Evolutionary conservation across 2,329 filamentous ascomycete species (phyloP).

Genomic region (Huntiella abstrusa): DNA sequence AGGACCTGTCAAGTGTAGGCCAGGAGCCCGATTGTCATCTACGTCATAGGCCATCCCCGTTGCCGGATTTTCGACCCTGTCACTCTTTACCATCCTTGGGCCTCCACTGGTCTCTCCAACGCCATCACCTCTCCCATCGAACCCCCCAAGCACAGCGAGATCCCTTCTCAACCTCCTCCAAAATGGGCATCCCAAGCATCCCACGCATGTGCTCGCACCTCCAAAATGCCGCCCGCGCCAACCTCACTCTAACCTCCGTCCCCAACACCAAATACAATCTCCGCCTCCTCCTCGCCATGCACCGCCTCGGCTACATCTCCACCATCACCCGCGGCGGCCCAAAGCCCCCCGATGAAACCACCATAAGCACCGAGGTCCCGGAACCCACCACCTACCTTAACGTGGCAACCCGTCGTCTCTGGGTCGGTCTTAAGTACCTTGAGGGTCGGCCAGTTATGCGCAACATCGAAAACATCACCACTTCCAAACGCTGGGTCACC

Average conservation of each 20-base stretch:
- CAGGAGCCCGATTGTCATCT: neutral
- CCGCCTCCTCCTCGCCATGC: constrained; percentile 53
- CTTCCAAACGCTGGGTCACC: constrained; percentile 54
- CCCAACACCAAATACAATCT: constrained; percentile 63
- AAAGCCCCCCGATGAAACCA: constrained; percentile 29
- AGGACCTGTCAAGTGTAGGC: neutral
- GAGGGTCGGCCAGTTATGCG: constrained; percentile 61
- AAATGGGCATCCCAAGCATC: constrained; percentile 41
- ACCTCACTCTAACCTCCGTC: constrained; percentile 67
- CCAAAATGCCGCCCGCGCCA: constrained; percentile 72
- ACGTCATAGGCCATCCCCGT: neutral
- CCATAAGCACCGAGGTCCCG: constrained; percentile 27
- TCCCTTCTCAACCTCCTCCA: neutral
- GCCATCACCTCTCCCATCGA: no score
- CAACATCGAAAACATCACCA: constrained; percentile 47
- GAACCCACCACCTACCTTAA: constrained; percentile 49
- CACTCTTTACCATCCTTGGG: neutral
- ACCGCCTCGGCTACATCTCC: constrained; percentile 65
- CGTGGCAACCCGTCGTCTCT: constrained; percentile 55
- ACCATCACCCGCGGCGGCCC: constrained; percentile 55
- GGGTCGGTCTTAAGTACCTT: constrained; percentile 84
- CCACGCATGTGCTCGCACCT: constrained; percentile 75
- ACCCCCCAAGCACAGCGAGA: neutral
- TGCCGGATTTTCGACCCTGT: neutral
- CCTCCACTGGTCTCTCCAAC: neutral